Base-by-base conservation (phyloP, 805 yeast genomes). In the Jamesozyma piceae region DNA sequence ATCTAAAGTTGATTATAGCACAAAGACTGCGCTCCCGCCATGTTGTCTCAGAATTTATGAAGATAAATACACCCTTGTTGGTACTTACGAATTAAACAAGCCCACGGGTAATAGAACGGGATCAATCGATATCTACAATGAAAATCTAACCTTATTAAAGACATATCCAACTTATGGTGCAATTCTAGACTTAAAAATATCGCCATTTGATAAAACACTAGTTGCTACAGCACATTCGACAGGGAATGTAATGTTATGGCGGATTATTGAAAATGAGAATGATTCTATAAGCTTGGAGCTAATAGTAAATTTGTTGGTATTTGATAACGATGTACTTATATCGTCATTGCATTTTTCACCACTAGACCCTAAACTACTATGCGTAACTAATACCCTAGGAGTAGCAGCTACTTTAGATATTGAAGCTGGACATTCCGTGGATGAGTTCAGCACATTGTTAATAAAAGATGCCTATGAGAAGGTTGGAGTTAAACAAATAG, bases 11-110 rank as follows among this genome's bases (percentile, higher is more conserved):
- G 34, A 42, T 8, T 24, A n/a, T 11, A 48, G 48, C 26, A 47
- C 68, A 3, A 64, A 62, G 20, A 68, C 90, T 0, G 60, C 65
- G 1, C 65, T 78, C 2, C 97, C 97, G 1, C 97, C 97, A 1
- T 92, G 97, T 58, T 80, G 85, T 35, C 60, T 90, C 3, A 69
- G 80, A 30, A 70, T 80, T 9, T 75, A 73, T 40, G 45, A 54
- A 0, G 75, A 77, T 35, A 52, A 71, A 0, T 55, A 73, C 9
- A 49, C 86, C 1, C 56, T 86, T 10, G 60, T 86, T 1, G 97
- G 97, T 0, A 88, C 96, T 0, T 90, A 92, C 58, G 75, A 81
- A 43, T 67, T 90, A 30, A 78, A 85, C 38, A 72, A 74, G 50
- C 67, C 70, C 9, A 65, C 71, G 14, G 80, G 82, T 1, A 50